phyloP scores from a whole-genome alignment of 768 basidiomycete species.

The Pilatotrama ljubarskyi region DNA sequence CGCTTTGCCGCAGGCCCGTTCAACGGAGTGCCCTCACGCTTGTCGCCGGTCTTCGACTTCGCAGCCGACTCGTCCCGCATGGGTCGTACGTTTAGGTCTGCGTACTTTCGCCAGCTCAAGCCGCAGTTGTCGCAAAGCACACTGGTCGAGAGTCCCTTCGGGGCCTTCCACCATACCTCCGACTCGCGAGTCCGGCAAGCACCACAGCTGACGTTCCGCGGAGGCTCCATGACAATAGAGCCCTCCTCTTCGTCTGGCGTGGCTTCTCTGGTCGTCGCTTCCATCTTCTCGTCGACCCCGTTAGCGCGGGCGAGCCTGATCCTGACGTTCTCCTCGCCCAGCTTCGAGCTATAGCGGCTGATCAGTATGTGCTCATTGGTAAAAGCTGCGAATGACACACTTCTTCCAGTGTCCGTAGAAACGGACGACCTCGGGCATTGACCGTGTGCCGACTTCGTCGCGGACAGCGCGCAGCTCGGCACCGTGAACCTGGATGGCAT shows the following conservation, averaged over 20 bases:
- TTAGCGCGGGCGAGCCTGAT: slow-evolving; percentile 42
- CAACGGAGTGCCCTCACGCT: slow-evolving; percentile 62
- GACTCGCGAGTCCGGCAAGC: slow-evolving; percentile 85
- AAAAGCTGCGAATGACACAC: slow-evolving; percentile 38
- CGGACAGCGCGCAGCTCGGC: slow-evolving; percentile 79
- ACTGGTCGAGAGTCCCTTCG: slow-evolving; percentile 74
- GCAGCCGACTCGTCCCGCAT: slow-evolving; percentile 60
- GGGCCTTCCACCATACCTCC: slow-evolving; percentile 87
- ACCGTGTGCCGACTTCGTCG: slow-evolving; percentile 69
- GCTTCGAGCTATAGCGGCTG: slow-evolving; percentile 48
- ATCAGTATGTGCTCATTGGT: background rate
- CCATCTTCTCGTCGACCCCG: slow-evolving; percentile 24
- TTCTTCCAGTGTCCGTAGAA: slow-evolving; percentile 89
- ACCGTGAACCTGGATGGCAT: slow-evolving; percentile 68
- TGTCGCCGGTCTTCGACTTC: slow-evolving; percentile 42
- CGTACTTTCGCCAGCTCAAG: slow-evolving; percentile 90
- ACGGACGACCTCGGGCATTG: slow-evolving; percentile 76
- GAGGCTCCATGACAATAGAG: slow-evolving; percentile 62
- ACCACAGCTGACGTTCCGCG: slow-evolving; percentile 64
- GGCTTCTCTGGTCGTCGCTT: slow-evolving; percentile 16
- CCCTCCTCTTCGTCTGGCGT: slow-evolving; percentile 64
- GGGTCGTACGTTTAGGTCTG: slow-evolving; percentile 78
- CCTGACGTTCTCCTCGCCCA: slow-evolving; percentile 66
- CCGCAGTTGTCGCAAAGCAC: slow-evolving; percentile 88
- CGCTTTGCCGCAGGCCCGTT: slow-evolving; percentile 59